These are phyloP conservation scores for Leishmania gerbilli DNA, from an alignment of 208 protist genomes.

Conservation along the genomic window DNA sequence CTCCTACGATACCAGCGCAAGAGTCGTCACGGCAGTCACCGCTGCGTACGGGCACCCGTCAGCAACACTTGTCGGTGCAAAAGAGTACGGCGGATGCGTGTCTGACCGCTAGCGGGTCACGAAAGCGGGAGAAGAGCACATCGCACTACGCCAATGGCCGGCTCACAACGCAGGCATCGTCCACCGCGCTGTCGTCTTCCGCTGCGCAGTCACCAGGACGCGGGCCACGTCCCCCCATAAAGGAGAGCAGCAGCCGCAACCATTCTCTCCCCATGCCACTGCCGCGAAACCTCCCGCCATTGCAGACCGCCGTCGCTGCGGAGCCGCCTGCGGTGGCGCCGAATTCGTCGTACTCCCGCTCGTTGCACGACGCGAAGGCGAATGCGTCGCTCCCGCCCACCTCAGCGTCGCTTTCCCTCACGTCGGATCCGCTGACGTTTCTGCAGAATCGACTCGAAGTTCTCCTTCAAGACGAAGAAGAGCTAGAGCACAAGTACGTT, in stretches of 20 bases:
- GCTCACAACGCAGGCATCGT: not conserved
- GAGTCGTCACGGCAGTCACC: constrained; percentile 9
- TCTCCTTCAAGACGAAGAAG: constrained; percentile 78
- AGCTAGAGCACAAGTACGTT: constrained; percentile 71
- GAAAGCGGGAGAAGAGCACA: not conserved
- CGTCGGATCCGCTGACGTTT: constrained; percentile 49
- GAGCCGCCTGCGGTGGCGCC: not conserved
- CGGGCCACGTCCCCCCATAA: not conserved
- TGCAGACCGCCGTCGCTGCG: constrained; percentile 10
- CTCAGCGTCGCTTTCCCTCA: constrained; percentile 11
- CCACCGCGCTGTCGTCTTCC: not conserved
- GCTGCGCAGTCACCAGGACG: not conserved
- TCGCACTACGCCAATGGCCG: not conserved
- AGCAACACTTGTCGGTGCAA: constrained; percentile 13
- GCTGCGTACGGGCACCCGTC: not conserved
- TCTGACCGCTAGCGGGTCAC: not conserved
- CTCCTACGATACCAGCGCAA: not conserved
- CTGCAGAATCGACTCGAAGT: constrained; percentile 73
- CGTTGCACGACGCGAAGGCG: not conserved
- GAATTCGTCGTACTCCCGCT: not conserved
- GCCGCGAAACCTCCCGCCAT: constrained; percentile 27
- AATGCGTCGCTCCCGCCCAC: not conserved
- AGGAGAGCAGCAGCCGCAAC: not conserved
- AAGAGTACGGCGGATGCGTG: not conserved
- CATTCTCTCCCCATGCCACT: constrained; percentile 3